Evolutionary conservation across 768 basidiomycete genomes (phyloP), one percentile per base, ranked within the genome.

Genomic region (Amanita phalloides): DNA sequence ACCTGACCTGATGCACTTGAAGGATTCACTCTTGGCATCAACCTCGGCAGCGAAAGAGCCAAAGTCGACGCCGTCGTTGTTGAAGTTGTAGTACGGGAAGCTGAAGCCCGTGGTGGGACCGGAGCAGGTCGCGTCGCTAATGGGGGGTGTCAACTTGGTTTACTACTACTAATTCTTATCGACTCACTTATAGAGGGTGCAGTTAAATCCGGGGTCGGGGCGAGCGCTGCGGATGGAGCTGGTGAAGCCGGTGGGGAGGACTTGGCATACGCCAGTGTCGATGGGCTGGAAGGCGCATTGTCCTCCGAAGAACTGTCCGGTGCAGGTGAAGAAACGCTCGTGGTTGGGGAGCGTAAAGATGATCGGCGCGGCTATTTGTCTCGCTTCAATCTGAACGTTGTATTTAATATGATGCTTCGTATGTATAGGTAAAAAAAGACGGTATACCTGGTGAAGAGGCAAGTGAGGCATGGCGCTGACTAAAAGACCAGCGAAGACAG

Each of bases 321-420:
- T 49, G 48, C 48, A 49, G 13, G 48, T 49, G 48, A 49, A 49
- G 48, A 49, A 30, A 9, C 48, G 48, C 13, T 30, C n/a, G 37
- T 42, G 39, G 37, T 39, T 38, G 28, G 48, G 7, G n/a, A 39
- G 1, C 7, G 48, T 49, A 8, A 39, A 39, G 48, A 42, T 42
- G 32, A 48, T 25, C 4, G 46, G 33, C 1, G 46, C 46, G n/a
- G 46, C 46, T 13, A 30, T 20, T 28, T 49, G 48, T 49, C 48
- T 49, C 10, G 48, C n/a, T 14, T 28, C 39, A 20, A 49, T 1
- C 48, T 49, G 30, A 6, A 1, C 17, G 8, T 23, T 10, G 17
- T 25, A 17, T 21, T 49, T 20, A 38, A 35, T 36, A 48, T 17
- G 11, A 17, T 47, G 11, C 35, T 14, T 14, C 10, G 4, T 2